Percentiles rank a stretch among this genome's conserved stretches.
Evolutionary conservation across 2,329 filamentous ascomycete species (phyloP).

Genomic region (Neonectria sp.): DNA sequence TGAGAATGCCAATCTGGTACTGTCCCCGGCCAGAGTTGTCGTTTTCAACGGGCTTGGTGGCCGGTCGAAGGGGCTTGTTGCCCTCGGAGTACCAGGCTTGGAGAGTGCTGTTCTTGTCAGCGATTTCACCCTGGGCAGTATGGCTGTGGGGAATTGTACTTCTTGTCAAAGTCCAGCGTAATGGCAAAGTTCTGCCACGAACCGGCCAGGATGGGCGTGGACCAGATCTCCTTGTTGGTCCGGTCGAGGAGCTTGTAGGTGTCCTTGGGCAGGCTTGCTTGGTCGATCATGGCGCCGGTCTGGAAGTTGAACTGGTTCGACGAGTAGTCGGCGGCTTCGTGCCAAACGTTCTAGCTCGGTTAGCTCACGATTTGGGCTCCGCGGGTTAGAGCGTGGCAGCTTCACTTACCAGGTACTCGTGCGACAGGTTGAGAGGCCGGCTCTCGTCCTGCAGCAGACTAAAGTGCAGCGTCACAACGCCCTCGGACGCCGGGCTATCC

Average conservation of each 20-base stretch:
- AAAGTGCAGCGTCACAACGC: conserved; percentile 74
- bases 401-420: conserved; percentile 69
- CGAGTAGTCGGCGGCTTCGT: conserved; percentile 62
- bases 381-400: fast-evolving
- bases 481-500: conserved; percentile 66
- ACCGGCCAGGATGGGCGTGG: conserved; percentile 63
- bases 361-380: not conserved
- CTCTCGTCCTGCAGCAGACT: conserved; percentile 67
- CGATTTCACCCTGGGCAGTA: not conserved
- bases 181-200: conserved; percentile 75
- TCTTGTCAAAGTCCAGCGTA: conserved; percentile 69
- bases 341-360: conserved; percentile 55
- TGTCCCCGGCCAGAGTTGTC: conserved; percentile 71
- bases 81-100: conserved; percentile 71
- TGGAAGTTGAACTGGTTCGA: conserved; percentile 70
- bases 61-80: conserved; percentile 59
- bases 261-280: conserved; percentile 50
- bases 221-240: conserved; percentile 66
- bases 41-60: conserved; percentile 63
- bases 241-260: conserved; percentile 64
- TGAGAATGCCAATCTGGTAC: conserved; percentile 74
- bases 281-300: conserved; percentile 66
- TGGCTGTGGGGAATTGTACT: conserved; percentile 56
- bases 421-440: conserved; percentile 69
- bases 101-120: conserved; percentile 60